A percentile compares a stretch with the other conserved stretches of the same genome.
These are phyloP conservation scores for Microthyrium microscopicum DNA, from an alignment of 2,329 filamentous ascomycete species.

Conservation along the genomic window DNA sequence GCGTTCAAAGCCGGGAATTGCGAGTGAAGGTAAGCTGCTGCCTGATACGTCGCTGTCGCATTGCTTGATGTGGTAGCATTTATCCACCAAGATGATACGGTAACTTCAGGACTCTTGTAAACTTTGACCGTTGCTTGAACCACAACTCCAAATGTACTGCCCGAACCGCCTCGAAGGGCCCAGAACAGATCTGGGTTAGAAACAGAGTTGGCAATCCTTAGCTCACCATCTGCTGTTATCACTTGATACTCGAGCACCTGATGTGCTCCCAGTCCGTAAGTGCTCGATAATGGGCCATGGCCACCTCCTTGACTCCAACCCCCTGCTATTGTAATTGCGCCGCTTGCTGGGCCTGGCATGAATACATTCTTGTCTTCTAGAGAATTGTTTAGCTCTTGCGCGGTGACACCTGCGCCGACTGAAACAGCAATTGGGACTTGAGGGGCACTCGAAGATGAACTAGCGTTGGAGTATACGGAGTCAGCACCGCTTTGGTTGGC, in stretches of 20 bases:
- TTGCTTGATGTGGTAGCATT: conserved; percentile 5
- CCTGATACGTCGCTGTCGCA: not conserved
- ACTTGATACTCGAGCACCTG: conserved; percentile 21
- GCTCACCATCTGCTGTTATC: conserved; percentile 21
- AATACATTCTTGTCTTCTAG: conserved; percentile 2
- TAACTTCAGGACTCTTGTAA: conserved; percentile 5
- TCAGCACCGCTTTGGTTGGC: not conserved
- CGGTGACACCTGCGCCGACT: conserved; percentile 7
- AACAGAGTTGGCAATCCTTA: conserved; percentile 16
- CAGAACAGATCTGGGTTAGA: conserved; percentile 22
- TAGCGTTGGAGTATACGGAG: too few species aligned
- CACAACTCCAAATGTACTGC: conserved; percentile 15
- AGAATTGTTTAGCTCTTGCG: conserved; percentile 6
- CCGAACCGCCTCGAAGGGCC: conserved; percentile 15
- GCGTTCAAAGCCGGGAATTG: conserved; percentile 2
- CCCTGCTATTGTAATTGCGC: conserved; percentile 21
- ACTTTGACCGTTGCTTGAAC: conserved; percentile 20
- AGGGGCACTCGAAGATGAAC: too few species aligned
- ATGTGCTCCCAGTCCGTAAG: conserved; percentile 22
- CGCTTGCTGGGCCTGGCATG: conserved; percentile 7
- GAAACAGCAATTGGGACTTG: conserved; percentile 3
- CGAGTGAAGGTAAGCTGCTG: conserved; percentile 2
- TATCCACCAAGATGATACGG: conserved; percentile 3
- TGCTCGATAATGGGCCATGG: conserved; percentile 22
- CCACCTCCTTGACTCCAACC: conserved; percentile 28